Conservation (phyloP, 2,329 filamentous ascomycete species). For the Fusarium begoniae region DNA sequence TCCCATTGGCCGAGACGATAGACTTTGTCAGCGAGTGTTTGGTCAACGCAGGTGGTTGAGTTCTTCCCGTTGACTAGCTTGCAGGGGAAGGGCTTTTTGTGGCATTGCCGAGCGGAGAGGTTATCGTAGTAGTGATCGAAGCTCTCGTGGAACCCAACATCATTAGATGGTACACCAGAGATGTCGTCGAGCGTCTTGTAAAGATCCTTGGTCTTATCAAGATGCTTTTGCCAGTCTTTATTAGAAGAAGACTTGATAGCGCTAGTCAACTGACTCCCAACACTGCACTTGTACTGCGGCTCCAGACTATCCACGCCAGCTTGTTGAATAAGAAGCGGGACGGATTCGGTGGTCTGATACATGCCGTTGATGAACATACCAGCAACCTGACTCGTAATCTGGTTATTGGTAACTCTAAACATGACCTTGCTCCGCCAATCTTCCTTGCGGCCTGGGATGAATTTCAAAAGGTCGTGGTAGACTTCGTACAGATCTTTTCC, state of each 20-base stretch:
- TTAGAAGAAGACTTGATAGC: constrained; percentile 56
- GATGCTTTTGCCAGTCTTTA: constrained; percentile 69
- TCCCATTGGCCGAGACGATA: constrained; percentile 84
- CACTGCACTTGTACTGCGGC: constrained; percentile 73
- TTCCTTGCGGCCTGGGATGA: constrained; percentile 65
- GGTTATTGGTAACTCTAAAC: constrained; percentile 83
- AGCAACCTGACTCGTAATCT: constrained; percentile 83
- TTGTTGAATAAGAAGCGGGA: constrained; percentile 60
- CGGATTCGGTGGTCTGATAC: constrained; percentile 58
- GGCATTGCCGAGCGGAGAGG: constrained; percentile 80
- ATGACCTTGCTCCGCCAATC: constrained; percentile 57
- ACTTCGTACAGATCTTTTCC: constrained; percentile 81
- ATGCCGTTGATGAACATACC: constrained; percentile 79
- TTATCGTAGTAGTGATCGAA: constrained; percentile 90
- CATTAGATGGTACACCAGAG: constrained; percentile 67
- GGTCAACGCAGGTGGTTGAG: constrained; percentile 68
- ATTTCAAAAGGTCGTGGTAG: constrained; percentile 74
- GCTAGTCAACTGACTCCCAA: constrained; percentile 55
- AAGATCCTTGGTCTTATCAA: constrained; percentile 64
- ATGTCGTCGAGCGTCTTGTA: constrained; percentile 71
- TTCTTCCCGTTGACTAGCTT: constrained; percentile 57
- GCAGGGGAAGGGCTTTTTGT: constrained; percentile 77
- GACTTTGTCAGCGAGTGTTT: constrained; percentile 70
- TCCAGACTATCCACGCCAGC: constrained; percentile 75
- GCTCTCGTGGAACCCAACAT: constrained; percentile 72